Evolutionary conservation across 768 basidiomycete species (phyloP).

Genomic region (Kwoniella europaea): DNA sequence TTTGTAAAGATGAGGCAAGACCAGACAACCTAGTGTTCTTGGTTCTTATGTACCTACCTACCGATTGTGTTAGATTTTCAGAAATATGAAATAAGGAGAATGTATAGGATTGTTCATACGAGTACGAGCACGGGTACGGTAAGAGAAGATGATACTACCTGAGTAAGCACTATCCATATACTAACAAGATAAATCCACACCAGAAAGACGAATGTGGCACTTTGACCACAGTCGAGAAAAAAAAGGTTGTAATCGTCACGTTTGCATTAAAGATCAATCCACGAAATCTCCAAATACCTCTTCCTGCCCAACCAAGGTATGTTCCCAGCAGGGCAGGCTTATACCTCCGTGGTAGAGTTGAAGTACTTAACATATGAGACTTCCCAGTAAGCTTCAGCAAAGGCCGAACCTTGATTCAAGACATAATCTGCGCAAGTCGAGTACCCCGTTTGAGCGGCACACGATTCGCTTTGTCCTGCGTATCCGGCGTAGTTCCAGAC

Average conservation of each 20-base stretch:
- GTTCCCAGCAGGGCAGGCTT: slow-evolving; percentile 13
- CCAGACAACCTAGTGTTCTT: background rate
- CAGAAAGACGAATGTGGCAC: background rate
- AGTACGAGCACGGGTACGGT: background rate
- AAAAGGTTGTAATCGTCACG: slow-evolving; percentile 10
- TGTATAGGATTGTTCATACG: background rate
- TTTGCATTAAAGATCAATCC: slow-evolving; percentile 7
- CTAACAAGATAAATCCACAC: background rate
- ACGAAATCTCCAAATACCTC: background rate
- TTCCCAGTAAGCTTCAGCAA: slow-evolving; percentile 57
- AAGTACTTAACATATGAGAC: slow-evolving; percentile 57
- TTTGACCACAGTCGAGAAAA: background rate
- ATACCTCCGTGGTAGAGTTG: slow-evolving; percentile 54
- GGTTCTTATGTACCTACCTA: background rate
- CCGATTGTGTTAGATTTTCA: background rate
- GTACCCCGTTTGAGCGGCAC: slow-evolving; percentile 79
- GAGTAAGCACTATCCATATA: background rate
- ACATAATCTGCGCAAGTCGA: slow-evolving; percentile 81
- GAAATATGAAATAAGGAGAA: background rate
- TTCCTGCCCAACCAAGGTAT: background rate
- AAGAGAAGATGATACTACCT: background rate
- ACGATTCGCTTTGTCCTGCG: slow-evolving; percentile 80
- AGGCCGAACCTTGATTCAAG: slow-evolving; percentile 65
- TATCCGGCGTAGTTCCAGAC: slow-evolving; percentile 81
- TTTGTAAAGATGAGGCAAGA: background rate